phyloP scores from a whole-genome alignment of 345 rosid species.

The Gossypioides kirkii region DNA sequence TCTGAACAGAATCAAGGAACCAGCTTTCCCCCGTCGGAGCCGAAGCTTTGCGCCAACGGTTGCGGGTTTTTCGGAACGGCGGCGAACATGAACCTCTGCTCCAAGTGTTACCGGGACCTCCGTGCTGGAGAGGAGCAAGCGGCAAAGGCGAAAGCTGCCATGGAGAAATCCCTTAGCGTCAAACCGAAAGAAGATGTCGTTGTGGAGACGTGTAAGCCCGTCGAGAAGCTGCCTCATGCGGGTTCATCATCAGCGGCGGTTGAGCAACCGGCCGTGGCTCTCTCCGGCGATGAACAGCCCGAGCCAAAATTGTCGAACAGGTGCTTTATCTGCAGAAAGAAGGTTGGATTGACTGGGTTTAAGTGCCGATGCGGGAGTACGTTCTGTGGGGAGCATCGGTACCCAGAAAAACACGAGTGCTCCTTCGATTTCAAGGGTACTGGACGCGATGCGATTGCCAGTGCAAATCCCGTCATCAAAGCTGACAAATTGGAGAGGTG shows the following conservation, averaged over 20 bases:
- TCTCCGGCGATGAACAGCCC: background rate
- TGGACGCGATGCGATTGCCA: constrained; percentile 61
- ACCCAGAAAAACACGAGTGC: constrained; percentile 78
- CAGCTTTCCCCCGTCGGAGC: constrained; percentile 60
- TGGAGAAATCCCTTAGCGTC: constrained; percentile 48
- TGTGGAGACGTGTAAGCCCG: background rate
- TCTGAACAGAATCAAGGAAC: constrained; percentile 76
- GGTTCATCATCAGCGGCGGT: constrained; percentile 1
- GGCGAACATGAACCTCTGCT: constrained; percentile 78
- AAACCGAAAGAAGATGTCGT: constrained; percentile 18
- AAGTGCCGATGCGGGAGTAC: constrained; percentile 72
- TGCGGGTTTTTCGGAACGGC: constrained; percentile 81
- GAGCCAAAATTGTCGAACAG: constrained; percentile 31
- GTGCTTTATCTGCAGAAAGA: constrained; percentile 74
- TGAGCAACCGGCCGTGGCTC: background rate
- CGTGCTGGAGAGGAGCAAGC: constrained; percentile 56
- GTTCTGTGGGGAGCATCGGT: constrained; percentile 73
- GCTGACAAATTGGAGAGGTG: constrained; percentile 71
- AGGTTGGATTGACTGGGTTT: constrained; percentile 73
- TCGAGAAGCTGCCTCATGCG: background rate
- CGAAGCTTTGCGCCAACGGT: constrained; percentile 70
- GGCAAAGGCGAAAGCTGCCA: constrained; percentile 57
- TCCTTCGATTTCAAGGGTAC: constrained; percentile 65
- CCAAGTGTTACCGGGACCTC: constrained; percentile 68
- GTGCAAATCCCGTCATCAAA: constrained; percentile 70